These are phyloP conservation scores for Boletus sp. DNA, from an alignment of 768 basidiomycete genomes.

Conservation along the genomic window DNA sequence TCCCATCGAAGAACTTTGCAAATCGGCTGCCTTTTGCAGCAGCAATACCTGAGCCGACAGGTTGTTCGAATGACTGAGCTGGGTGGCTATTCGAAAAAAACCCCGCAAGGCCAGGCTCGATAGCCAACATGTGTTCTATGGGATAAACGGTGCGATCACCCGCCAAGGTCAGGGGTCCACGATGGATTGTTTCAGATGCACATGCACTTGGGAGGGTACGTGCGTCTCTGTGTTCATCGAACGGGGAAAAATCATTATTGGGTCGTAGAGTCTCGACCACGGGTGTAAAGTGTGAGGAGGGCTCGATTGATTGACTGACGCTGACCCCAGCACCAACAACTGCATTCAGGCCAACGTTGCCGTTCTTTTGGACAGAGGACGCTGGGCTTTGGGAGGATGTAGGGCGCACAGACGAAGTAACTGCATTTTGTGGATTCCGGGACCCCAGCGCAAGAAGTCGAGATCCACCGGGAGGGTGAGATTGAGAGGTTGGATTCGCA, in stretches of 20 bases:
- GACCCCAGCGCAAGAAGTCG: constrained; percentile 42
- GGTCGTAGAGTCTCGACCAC: constrained; percentile 12
- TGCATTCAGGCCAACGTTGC: constrained; percentile 7
- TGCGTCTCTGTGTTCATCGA: constrained; percentile 43
- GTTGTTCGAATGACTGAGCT: constrained; percentile 22
- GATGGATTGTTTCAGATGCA: constrained; percentile 21
- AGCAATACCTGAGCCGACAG: constrained; percentile 44
- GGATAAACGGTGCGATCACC: constrained; percentile 25
- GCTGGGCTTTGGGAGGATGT: constrained; percentile 23
- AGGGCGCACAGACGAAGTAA: constrained; percentile 15
- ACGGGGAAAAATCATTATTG: constrained; percentile 50
- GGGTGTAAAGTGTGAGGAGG: constrained; percentile 11
- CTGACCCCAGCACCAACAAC: constrained; percentile 8
- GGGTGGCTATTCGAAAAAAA: constrained; percentile 15
- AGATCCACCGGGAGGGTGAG: constrained; percentile 41
- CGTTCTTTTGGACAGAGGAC: constrained; percentile 27
- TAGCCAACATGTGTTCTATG: constrained; percentile 18
- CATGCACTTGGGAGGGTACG: constrained; percentile 4
- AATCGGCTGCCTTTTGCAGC: constrained; percentile 76
- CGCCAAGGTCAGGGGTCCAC: constrained; percentile 13
- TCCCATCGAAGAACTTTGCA: constrained; percentile 86
- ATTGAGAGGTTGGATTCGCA: constrained; percentile 33
- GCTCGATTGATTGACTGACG: constrained; percentile 15
- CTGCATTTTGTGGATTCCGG: constrained; percentile 24
- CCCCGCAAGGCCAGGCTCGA: constrained; percentile 18